Base-by-base conservation (phyloP, 2,329 filamentous ascomycete genomes). In the Curvularia sp. region DNA sequence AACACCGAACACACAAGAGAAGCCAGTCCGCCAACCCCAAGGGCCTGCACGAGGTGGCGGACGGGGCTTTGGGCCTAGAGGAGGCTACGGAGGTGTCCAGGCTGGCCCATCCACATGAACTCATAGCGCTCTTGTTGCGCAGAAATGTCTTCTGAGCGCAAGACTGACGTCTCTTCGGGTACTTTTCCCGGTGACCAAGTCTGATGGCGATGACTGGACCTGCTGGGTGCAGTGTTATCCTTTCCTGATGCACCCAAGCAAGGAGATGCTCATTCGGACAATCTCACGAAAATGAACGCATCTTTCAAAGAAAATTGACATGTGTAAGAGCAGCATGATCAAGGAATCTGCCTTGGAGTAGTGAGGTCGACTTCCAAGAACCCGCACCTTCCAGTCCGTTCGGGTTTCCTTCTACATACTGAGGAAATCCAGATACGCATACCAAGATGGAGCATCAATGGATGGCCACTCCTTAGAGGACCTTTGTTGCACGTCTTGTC, bases 11-110 rank as follows among this genome's bases (percentile, higher is more conserved):
- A 84, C 87, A 27, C 85, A 89, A 46, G 86, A 90, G 47, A 87
- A 89, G 61, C 85, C 91, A 15, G 84, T 93, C 59, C 86, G 93
- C 61, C 82, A 86, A 70, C 93, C 93, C 1, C 85, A 86, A 69
- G 92, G 92, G 9, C 93, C 93, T 9, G 84, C 85, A 46, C 91
- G 90, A 57, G 84, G 89, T 70, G 90, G 89, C 55, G 92, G 92
- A 0, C 93, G 93, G 77, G 90, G 89, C 34, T 93, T 95, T 71
- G 84, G 83, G 46, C 82, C 81, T 61, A 84, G 91, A 69, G 89
- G 89, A 23, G 55, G 51, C 38, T 59, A 67, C 23, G 43, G 47
- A 28, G 15, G 21, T n/a, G 53, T 42, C 15, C 48, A 56, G 38
- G 47, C 64, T 58, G 67, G 65, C 25, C 64, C 67, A 25, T 69